Evolutionary conservation across 441 rosid genomes (phyloP).

Genomic region (Erodium trifolium): DNA sequence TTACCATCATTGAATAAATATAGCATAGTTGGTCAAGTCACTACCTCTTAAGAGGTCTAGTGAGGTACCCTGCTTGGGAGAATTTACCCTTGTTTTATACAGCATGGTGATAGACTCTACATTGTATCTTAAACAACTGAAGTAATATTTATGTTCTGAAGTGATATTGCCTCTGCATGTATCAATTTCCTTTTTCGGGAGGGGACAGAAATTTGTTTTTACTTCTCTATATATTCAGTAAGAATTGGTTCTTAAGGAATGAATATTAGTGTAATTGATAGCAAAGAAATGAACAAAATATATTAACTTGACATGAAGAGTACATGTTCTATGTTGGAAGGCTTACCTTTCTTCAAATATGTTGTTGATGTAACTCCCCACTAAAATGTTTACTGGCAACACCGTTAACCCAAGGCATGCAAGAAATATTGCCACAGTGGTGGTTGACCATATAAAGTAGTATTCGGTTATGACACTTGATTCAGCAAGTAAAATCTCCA

Average conservation of each 20-base stretch:
- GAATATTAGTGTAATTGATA: not conserved
- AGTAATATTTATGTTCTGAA: not conserved
- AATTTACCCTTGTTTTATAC: not conserved
- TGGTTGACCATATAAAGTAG: slow-evolving; percentile 42
- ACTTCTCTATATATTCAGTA: not conserved
- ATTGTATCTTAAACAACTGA: not conserved
- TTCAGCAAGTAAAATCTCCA: slow-evolving; percentile 51
- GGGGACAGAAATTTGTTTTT: not conserved
- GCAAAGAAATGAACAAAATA: not conserved
- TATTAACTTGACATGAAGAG: not conserved
- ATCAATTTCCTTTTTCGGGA: not conserved
- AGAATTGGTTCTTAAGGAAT: not conserved
- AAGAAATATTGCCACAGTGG: slow-evolving; percentile 42
- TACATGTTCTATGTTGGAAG: not conserved
- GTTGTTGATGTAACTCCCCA: slow-evolving; percentile 47
- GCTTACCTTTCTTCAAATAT: slow-evolving; percentile 56
- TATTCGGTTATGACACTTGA: slow-evolving; percentile 40
- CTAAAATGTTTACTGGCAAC: slow-evolving; percentile 44
- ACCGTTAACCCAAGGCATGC: slow-evolving; percentile 50
- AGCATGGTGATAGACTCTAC: not conserved
- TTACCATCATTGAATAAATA: not conserved
- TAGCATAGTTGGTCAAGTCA: not conserved
- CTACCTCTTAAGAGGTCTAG: not conserved
- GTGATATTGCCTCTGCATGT: not conserved
- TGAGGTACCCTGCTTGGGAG: not conserved